These are phyloP conservation scores for Eremochloa ophiuroides DNA, from an alignment of 176 grass and related monocot species.

Conservation along the genomic window DNA sequence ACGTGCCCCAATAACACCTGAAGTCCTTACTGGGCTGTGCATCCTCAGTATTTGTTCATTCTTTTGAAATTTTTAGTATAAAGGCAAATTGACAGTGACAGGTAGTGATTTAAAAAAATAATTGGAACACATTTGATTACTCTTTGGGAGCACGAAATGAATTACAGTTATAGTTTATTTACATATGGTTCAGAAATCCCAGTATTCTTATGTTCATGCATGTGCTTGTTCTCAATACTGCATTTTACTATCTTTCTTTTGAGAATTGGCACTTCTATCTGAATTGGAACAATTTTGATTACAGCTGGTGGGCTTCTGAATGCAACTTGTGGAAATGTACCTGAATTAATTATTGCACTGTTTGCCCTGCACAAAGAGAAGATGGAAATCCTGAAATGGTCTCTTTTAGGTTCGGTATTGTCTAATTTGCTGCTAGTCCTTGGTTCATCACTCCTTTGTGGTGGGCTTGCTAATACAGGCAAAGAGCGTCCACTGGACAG, in stretches of 20 bases:
- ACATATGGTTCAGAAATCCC: not conserved
- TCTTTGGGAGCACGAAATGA: not conserved
- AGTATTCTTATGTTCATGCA: not conserved
- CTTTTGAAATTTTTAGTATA: not conserved
- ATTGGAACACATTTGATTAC: not conserved
- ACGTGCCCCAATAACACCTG: not conserved
- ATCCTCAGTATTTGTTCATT: not conserved
- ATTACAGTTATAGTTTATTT: not conserved
- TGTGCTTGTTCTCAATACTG: not conserved
- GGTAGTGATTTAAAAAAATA: not conserved
- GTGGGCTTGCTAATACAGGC: conserved; percentile 45
- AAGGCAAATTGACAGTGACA: not conserved
- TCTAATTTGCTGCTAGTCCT: conserved; percentile 77
- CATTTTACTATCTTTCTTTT: not conserved
- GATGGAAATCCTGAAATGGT: conserved; percentile 65
- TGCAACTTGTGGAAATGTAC: conserved; percentile 67
- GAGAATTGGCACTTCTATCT: not conserved
- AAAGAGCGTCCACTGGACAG: conserved; percentile 44
- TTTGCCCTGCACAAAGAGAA: conserved; percentile 58
- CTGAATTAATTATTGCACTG: conserved; percentile 62
- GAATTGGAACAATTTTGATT: conserved; percentile 2
- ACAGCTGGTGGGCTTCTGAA: conserved; percentile 69
- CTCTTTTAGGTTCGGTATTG: conserved; percentile 59
- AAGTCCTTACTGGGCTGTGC: not conserved
- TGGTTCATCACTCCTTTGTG: conserved; percentile 54